phyloP scores from a whole-genome alignment of 225 moss, liverwort and hornwort genomes.

The Antitrichia curtipendula region DNA sequence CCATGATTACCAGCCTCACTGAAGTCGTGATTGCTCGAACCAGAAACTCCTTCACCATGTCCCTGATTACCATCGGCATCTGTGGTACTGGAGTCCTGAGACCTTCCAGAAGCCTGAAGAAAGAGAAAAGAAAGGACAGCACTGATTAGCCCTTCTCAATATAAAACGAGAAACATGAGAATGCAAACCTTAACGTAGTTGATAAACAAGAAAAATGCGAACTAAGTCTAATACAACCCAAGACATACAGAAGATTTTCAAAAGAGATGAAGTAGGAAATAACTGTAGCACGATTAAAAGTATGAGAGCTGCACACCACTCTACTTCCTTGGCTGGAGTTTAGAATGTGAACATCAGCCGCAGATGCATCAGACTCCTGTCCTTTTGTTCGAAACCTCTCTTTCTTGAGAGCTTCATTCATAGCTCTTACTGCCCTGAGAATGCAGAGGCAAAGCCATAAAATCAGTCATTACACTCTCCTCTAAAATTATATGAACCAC shows the following conservation, averaged over 20 bases:
- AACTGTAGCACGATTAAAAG: neutral
- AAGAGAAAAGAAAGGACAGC: neutral
- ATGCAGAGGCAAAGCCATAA: neutral
- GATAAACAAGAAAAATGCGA: neutral
- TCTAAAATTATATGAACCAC: neutral
- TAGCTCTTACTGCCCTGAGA: slow-evolving; percentile 47
- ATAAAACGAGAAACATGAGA: neutral
- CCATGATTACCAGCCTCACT: slow-evolving; percentile 13
- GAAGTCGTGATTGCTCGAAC: slow-evolving; percentile 9
- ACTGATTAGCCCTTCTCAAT: neutral
- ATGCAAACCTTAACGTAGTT: neutral
- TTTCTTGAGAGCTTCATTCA: slow-evolving; percentile 82
- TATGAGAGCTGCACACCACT: slow-evolving; percentile 18
- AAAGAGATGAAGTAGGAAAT: neutral
- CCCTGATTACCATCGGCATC: slow-evolving; percentile 13
- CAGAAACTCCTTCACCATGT: slow-evolving; percentile 14
- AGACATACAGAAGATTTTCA: neutral
- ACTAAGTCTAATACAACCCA: neutral
- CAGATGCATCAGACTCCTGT: slow-evolving; percentile 14
- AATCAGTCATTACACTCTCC: neutral
- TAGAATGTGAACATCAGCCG: slow-evolving; percentile 1
- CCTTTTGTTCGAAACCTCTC: slow-evolving; percentile 44
- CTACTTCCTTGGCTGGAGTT: slow-evolving; percentile 4
- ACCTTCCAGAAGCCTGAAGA: slow-evolving; percentile 28
- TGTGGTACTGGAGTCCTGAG: slow-evolving; percentile 1